These are phyloP conservation scores for Phanerochaete carnosa DNA, from an alignment of 768 basidiomycete genomes.

Conservation along the genomic window DNA sequence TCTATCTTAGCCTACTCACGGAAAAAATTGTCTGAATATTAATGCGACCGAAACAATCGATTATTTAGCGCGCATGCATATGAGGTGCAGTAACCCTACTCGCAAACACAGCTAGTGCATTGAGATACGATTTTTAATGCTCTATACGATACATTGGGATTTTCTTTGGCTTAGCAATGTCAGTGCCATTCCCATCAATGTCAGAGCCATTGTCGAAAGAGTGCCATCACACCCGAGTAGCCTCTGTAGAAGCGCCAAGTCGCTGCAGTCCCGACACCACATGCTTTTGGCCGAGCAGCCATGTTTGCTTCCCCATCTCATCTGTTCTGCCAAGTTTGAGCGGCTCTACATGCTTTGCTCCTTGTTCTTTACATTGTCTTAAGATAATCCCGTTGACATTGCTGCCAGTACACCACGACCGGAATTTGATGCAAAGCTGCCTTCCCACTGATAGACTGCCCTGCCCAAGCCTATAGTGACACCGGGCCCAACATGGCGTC, in stretches of 20 bases:
- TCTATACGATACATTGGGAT: too few species aligned
- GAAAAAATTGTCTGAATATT: slow-evolving; percentile 49
- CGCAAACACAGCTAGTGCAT: too few species aligned
- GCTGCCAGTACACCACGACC: background rate
- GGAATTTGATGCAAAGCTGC: slow-evolving; percentile 1
- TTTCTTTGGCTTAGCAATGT: too few species aligned
- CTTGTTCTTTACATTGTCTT: background rate
- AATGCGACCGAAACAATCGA: background rate
- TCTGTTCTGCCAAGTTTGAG: background rate
- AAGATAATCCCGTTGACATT: background rate
- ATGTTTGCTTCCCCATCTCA: background rate
- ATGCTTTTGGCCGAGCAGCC: background rate
- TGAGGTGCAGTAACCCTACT: too few species aligned
- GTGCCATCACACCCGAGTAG: background rate
- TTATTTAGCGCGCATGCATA: too few species aligned
- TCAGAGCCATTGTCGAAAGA: background rate
- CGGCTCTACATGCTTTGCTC: background rate
- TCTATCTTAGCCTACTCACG: too few species aligned
- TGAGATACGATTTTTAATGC: too few species aligned
- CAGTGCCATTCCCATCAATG: too few species aligned
- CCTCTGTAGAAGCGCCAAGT: background rate
- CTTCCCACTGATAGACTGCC: background rate
- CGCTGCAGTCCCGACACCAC: background rate
- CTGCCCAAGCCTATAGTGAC: background rate
- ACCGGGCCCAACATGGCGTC: background rate